A percentile compares a stretch with the other conserved stretches of the same genome.
These are phyloP conservation scores for Magnolia kwangsiensis DNA, from an alignment of 164 flowering plant genomes.

Conservation along the genomic window DNA sequence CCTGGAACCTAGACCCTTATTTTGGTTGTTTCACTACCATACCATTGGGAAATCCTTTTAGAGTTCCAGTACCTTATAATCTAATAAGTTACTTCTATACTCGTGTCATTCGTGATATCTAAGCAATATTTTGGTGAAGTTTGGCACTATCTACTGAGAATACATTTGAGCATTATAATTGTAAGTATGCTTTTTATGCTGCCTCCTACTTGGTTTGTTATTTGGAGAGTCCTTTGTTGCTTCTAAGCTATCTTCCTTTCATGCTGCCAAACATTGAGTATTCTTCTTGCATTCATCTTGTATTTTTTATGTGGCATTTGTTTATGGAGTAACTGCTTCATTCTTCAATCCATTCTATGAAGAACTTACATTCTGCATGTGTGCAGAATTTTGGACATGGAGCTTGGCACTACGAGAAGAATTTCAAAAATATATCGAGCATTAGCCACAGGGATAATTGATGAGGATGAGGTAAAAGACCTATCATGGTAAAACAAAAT, in stretches of 20 bases:
- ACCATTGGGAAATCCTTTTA: too few species aligned
- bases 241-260: neutral
- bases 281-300: neutral
- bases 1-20: too few species aligned
- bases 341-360: neutral
- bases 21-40: too few species aligned
- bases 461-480: conserved; percentile 59
- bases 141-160: too few species aligned
- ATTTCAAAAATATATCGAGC: conserved; percentile 80
- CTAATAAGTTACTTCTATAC: too few species aligned
- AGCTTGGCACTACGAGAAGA: conserved; percentile 31
- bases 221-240: neutral
- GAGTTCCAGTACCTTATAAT: too few species aligned
- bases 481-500: neutral
- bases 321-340: neutral
- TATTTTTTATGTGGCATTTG: neutral
- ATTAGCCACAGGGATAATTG: conserved; percentile 60
- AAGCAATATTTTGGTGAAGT: too few species aligned
- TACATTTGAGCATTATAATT: too few species aligned
- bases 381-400: conserved; percentile 31
- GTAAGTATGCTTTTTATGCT: neutral
- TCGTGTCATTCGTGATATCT: too few species aligned
- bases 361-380: conserved; percentile 6
- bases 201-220: neutral
- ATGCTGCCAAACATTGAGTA: neutral